Percentiles rank a stretch among this genome's conserved stretches.
These are phyloP conservation scores for Rhodotorula glutinis DNA, from an alignment of 1,284 basidiomycete genomes.

Conservation along the genomic window DNA sequence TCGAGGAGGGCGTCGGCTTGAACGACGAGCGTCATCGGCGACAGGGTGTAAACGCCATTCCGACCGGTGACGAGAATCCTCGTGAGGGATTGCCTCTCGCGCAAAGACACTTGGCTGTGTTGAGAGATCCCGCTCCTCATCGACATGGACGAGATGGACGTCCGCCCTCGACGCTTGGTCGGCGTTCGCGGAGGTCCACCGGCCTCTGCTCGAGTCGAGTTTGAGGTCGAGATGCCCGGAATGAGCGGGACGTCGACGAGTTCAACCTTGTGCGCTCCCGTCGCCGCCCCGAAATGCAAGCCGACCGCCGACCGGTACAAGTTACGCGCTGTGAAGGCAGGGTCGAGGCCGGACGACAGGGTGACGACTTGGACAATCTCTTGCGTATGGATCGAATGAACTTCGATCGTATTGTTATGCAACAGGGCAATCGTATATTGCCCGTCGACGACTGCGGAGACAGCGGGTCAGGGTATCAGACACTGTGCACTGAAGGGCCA, in stretches of 20 bases:
- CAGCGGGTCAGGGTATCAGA: no score
- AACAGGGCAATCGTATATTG: constrained; percentile 75
- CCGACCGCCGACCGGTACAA: constrained; percentile 22
- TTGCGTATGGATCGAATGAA: constrained; percentile 75
- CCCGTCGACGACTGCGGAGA: constrained; percentile 65
- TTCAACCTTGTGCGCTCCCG: constrained; percentile 28
- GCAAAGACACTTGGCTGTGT: no score
- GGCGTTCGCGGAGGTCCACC: constrained; percentile 31
- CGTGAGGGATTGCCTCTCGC: constrained; percentile 45
- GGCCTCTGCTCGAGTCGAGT: constrained; percentile 46
- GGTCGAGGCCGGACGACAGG: constrained; percentile 50
- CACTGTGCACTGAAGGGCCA: no score
- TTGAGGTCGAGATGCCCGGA: constrained; percentile 41
- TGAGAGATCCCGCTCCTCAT: neutral
- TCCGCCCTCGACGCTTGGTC: constrained; percentile 10
- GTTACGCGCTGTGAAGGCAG: constrained; percentile 44
- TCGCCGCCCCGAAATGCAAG: constrained; percentile 23
- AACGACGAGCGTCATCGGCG: constrained; percentile 67
- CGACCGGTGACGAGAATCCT: constrained; percentile 60
- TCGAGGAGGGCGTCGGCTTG: constrained; percentile 69
- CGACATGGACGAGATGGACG: constrained; percentile 7
- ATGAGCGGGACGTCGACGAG: constrained; percentile 44
- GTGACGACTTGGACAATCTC: constrained; percentile 67
- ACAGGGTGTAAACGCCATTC: constrained; percentile 63
- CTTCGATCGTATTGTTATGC: constrained; percentile 70